Conservation (phyloP, 2,329 filamentous ascomycete genomes). For the Cladosporium colombiae region DNA sequence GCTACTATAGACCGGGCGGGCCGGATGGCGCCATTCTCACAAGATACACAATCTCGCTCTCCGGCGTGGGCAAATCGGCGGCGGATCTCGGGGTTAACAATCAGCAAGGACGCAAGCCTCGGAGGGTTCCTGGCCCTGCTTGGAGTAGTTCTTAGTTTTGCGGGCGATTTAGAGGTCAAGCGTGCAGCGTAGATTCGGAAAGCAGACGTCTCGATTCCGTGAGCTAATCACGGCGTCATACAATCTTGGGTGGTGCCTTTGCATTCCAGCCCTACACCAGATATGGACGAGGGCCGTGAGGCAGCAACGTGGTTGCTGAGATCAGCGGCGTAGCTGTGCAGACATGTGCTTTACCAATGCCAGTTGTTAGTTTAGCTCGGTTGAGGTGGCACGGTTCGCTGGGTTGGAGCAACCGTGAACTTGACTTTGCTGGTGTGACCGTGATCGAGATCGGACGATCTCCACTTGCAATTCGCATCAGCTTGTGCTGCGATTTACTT, state of each 20-base stretch:
- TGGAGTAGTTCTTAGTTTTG: background rate
- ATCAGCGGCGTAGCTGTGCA: conserved; percentile 15
- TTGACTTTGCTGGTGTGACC: conserved; percentile 17
- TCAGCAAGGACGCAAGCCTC: background rate
- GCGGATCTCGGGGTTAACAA: background rate
- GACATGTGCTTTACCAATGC: conserved; percentile 11
- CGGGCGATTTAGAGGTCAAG: background rate
- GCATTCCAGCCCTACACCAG: conserved; percentile 15
- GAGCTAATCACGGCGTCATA: conserved; percentile 15
- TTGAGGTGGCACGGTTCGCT: conserved; percentile 13
- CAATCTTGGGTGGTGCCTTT: background rate
- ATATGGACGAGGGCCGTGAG: background rate
- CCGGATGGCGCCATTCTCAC: conserved; percentile 18
- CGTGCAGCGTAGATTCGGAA: background rate
- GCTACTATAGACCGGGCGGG: conserved; percentile 16
- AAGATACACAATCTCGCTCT: background rate
- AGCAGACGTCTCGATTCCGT: background rate
- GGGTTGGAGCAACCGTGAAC: background rate
- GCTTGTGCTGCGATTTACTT: background rate
- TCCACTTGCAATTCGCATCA: background rate
- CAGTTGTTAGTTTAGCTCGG: too few relatives aligned
- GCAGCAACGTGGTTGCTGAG: conserved; percentile 11
- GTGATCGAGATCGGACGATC: background rate
- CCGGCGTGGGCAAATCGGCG: background rate
- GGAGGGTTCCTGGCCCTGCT: background rate